phyloP scores from a whole-genome alignment of 208 protist genomes.

The Acanthamoeba healyi region DNA sequence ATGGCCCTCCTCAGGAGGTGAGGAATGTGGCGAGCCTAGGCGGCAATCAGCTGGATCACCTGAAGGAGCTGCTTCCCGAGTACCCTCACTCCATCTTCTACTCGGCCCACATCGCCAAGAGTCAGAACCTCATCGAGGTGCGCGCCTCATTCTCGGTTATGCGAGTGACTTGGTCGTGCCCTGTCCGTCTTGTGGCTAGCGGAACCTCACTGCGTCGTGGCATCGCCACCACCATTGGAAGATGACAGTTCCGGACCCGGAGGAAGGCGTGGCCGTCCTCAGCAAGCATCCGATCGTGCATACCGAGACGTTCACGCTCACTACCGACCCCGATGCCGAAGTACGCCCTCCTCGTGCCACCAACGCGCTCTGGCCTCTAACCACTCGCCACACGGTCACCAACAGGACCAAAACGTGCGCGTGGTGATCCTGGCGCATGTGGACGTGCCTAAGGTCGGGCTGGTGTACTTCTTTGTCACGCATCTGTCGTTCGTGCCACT shows the following conservation, averaged over 20 bases:
- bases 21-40: background rate
- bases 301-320: background rate
- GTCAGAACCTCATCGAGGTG: background rate
- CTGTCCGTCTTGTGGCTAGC: too few species aligned
- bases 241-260: background rate
- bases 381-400: too few species aligned
- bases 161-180: background rate
- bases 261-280: slow-evolving; percentile 5
- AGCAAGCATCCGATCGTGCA: slow-evolving; percentile 14
- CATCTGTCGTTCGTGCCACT: slow-evolving; percentile 2
- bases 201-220: background rate
- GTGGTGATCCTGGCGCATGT: slow-evolving; percentile 1
- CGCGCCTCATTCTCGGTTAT: background rate
- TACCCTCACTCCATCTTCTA: slow-evolving; percentile 21
- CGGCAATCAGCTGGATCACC: slow-evolving; percentile 23
- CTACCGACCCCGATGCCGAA: background rate
- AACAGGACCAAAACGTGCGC: background rate
- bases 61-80: background rate
- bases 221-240: too few species aligned
- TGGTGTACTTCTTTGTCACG: slow-evolving; percentile 26
- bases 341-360: background rate
- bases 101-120: background rate
- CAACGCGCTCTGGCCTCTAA: background rate
- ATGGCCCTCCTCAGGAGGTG: background rate
- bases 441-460: background rate